Percentiles rank a stretch among this genome's conserved stretches.
These are phyloP conservation scores for Claviceps monticola DNA, from an alignment of 2,329 filamentous ascomycete species.

Conservation along the genomic window DNA sequence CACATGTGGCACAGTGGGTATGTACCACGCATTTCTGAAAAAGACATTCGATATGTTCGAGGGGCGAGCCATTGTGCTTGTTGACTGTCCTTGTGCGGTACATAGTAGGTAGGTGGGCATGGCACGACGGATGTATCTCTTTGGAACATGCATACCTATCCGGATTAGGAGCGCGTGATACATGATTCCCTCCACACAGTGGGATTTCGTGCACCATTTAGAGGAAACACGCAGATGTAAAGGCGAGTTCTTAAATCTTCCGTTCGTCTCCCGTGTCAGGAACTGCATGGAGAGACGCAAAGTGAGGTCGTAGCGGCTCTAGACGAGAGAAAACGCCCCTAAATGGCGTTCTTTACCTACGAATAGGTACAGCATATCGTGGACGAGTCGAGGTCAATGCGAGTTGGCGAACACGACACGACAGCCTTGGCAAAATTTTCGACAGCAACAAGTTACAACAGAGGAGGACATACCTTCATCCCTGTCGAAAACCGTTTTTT, in stretches of 20 bases:
- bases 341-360: neutral
- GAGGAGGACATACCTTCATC: neutral
- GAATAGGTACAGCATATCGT: neutral
- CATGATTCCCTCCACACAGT: neutral
- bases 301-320: too few species aligned
- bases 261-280: too few species aligned
- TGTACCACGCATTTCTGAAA: neutral
- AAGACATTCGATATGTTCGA: neutral
- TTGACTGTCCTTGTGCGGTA: too few species aligned
- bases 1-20: too few species aligned
- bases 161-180: neutral
- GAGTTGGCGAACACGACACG: neutral
- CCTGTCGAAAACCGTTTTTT: neutral
- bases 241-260: too few species aligned
- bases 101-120: too few species aligned
- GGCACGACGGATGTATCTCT: too few species aligned
- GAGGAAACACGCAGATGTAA: neutral
- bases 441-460: neutral
- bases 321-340: neutral
- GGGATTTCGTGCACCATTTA: neutral
- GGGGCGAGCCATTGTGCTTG: neutral
- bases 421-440: neutral
- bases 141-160: too few species aligned
- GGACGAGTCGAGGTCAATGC: neutral
- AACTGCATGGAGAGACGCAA: too few species aligned